Conservation (phyloP, 1,284 basidiomycete species). For the Violaceomyces palustris region DNA sequence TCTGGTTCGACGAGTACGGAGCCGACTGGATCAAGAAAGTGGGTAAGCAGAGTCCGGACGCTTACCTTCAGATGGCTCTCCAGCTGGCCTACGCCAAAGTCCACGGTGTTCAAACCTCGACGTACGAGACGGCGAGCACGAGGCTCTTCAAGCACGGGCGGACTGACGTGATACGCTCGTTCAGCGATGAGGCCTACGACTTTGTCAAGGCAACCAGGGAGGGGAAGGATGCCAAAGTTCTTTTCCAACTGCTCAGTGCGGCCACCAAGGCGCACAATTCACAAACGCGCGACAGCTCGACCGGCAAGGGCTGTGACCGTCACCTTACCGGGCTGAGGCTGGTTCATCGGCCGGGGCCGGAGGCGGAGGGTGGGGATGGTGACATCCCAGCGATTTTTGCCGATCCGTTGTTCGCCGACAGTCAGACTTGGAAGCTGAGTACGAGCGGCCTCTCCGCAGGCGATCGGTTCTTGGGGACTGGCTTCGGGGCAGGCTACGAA, state of each 20-base stretch:
- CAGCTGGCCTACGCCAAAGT: conserved; percentile 86
- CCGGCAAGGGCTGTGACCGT: conserved; percentile 82
- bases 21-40: conserved; percentile 81
- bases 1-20: conserved; percentile 83
- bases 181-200: conserved; percentile 69
- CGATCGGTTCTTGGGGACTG: conserved; percentile 81
- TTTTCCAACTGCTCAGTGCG: conserved; percentile 61
- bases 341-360: conserved; percentile 31
- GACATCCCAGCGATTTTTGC: conserved; percentile 38
- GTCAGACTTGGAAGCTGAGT: conserved; percentile 82
- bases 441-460: conserved; percentile 87
- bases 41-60: conserved; percentile 80
- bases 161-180: conserved; percentile 83
- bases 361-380: conserved; percentile 39
- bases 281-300: conserved; percentile 73
- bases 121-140: conserved; percentile 91
- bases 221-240: conserved; percentile 57
- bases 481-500: conserved; percentile 58
- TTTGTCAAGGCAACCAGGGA: conserved; percentile 76
- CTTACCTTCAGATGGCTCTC: conserved; percentile 85
- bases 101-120: conserved; percentile 74
- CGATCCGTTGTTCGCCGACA: conserved; percentile 71
- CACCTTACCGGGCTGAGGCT: conserved; percentile 81
- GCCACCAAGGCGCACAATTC: conserved; percentile 71
- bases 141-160: conserved; percentile 84